Evolutionary conservation across 306 rosid genomes (phyloP).

Genomic region (Biancaea sappan): DNA sequence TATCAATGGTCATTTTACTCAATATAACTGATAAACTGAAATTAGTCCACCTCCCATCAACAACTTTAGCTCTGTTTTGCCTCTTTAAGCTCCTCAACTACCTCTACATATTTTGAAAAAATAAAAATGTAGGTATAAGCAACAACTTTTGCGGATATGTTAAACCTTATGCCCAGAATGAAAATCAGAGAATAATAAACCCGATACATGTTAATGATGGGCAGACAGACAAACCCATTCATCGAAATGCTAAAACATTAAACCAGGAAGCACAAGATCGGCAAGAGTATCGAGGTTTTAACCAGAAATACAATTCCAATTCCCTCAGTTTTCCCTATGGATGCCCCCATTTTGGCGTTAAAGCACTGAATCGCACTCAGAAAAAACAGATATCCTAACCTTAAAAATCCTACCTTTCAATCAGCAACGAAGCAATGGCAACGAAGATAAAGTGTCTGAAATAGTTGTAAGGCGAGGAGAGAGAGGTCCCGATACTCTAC

Average conservation of each 20-base stretch:
- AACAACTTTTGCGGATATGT: no score
- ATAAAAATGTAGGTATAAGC: slow-evolving; percentile 18
- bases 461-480: not conserved
- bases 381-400: not conserved
- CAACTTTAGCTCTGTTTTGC: not conserved
- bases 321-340: not conserved
- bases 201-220: not conserved
- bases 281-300: slow-evolving; percentile 2
- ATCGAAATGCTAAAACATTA: slow-evolving; percentile 26
- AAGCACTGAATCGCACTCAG: not conserved
- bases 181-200: slow-evolving; percentile 10
- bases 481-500: not conserved
- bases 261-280: slow-evolving; percentile 23
- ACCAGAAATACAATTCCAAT: not conserved
- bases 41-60: slow-evolving; percentile 35
- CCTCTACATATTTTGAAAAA: no score
- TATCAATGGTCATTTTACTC: slow-evolving; percentile 64
- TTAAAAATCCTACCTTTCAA: slow-evolving; percentile 25
- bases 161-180: not conserved
- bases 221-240: slow-evolving; percentile 12
- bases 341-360: not conserved
- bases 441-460: not conserved
- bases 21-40: slow-evolving; percentile 29
- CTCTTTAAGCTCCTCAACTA: slow-evolving; percentile 28
- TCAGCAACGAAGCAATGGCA: not conserved